These are phyloP conservation scores for Paramecium sonneborni DNA, from an alignment of 73 alveolate genomes.

Conservation along the genomic window DNA sequence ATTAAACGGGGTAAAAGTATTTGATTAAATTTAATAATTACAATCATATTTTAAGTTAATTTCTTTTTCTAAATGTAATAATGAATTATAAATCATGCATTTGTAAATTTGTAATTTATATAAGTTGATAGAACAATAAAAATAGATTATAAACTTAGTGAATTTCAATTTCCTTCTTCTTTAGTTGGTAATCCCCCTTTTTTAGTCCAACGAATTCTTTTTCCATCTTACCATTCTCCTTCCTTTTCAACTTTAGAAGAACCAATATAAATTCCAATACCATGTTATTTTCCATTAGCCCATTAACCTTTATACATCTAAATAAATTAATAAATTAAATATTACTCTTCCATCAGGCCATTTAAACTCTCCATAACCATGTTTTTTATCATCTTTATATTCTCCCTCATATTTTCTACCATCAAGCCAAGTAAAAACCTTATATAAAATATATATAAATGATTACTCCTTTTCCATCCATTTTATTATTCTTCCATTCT, in stretches of 20 bases:
- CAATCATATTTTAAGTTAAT: neutral
- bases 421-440: slow-evolving; percentile 75
- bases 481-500: slow-evolving; percentile 76
- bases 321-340: neutral
- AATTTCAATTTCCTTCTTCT: neutral
- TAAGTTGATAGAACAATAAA: neutral
- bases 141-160: neutral
- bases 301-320: slow-evolving; percentile 64
- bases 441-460: neutral
- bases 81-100: neutral
- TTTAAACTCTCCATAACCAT: slow-evolving; percentile 81
- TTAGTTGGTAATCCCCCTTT: slow-evolving; percentile 12
- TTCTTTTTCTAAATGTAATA: neutral
- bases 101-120: neutral
- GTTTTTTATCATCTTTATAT: slow-evolving; percentile 75
- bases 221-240: slow-evolving; percentile 70
- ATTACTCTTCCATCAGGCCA: slow-evolving; percentile 84
- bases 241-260: slow-evolving; percentile 50
- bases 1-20: neutral
- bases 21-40: neutral
- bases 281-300: slow-evolving; percentile 66
- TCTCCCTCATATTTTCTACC: slow-evolving; percentile 80
- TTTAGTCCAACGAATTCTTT: slow-evolving; percentile 57
- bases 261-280: slow-evolving; percentile 61
- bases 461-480: slow-evolving; percentile 79